Base-by-base conservation (phyloP, 306 rosid species). In the Malus fusca region DNA sequence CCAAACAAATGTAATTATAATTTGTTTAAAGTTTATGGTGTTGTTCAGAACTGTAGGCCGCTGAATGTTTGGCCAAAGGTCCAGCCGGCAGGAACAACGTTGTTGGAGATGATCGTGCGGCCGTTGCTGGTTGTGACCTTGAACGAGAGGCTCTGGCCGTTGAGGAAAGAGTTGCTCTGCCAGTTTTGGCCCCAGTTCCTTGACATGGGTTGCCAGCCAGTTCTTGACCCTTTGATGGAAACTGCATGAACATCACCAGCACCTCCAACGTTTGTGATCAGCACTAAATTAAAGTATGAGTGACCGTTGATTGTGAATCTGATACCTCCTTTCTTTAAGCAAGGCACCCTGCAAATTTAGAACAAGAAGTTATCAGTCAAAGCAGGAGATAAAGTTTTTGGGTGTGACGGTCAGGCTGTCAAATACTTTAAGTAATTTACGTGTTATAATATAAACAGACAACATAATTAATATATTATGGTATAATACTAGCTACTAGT, bases 181-280 rank as follows among this genome's bases (percentile, higher is more conserved):
- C 97, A 92, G 52, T 92, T 92, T 67, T 92, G 97, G 0, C 97
- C 97, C 97, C 97, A 92, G 60, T 92, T 92, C 59, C 91, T 84
- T 0, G 91, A 81, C 93, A 92, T 86, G n/a, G 88, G 58, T 80
- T 85, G 81, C 97, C 97, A 92, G 30, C 70, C 69, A 15, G 93
- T 84, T 74, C 78, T 87, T 6, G 97, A 92, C 30, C 96, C 97
- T 79, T 92, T 92, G 81, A 92, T 84, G 30, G 89, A 85, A 78
- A 86, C 97, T 0, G 90, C 82, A 1, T 78, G 84, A 33, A 92
- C 91, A 80, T 90, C 97, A 31, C 97, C 97, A 5, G 89, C 88
- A 63, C 94, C 96, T 4, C 96, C 97, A 5, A 92, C 97, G 87
- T 92, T 92, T 35, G 88, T 87, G 75, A 92, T 82, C 51, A 92